phyloP scores from a whole-genome alignment of 345 rosid genomes.

The Kandelia obovata region DNA sequence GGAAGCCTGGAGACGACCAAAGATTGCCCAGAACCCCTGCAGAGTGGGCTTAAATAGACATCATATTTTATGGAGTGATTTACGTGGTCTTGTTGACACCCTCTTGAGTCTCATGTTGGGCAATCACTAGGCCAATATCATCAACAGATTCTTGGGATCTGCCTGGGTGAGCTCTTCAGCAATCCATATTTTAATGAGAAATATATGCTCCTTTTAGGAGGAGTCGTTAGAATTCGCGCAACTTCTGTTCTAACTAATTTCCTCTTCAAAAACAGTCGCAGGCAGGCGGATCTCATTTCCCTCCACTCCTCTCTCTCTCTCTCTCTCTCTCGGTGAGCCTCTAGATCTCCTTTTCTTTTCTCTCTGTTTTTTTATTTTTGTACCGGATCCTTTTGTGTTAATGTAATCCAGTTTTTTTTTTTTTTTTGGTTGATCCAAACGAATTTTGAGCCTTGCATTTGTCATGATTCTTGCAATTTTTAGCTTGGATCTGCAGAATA shows the following conservation, averaged over 20 bases:
- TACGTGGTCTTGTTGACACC: not conserved
- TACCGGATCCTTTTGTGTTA: not conserved
- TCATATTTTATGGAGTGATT: not conserved
- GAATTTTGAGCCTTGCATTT: no score
- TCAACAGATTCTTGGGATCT: not conserved
- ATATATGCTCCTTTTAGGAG: no score
- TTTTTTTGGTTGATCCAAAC: not conserved
- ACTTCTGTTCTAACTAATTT: no score
- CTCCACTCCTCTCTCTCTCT: not conserved
- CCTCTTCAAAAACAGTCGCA: no score
- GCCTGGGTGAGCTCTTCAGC: not conserved
- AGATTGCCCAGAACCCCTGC: constrained; percentile 6
- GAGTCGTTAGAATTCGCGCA: no score
- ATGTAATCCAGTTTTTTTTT: not conserved
- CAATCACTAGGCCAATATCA: no score
- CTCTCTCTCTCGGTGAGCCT: constrained; percentile 2
- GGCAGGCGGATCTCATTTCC: no score
- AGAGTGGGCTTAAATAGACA: not conserved
- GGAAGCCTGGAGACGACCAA: constrained; percentile 19
- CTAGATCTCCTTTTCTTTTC: not conserved
- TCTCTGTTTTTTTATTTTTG: not conserved
- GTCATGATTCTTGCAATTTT: no score
- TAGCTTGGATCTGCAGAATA: no score
- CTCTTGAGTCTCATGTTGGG: not conserved
- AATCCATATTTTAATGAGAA: not conserved